A percentile compares a stretch with the other conserved stretches of the same genome.
phyloP scores from a whole-genome alignment of 306 rosid genomes.

The Oxytropis ochrocephala region DNA sequence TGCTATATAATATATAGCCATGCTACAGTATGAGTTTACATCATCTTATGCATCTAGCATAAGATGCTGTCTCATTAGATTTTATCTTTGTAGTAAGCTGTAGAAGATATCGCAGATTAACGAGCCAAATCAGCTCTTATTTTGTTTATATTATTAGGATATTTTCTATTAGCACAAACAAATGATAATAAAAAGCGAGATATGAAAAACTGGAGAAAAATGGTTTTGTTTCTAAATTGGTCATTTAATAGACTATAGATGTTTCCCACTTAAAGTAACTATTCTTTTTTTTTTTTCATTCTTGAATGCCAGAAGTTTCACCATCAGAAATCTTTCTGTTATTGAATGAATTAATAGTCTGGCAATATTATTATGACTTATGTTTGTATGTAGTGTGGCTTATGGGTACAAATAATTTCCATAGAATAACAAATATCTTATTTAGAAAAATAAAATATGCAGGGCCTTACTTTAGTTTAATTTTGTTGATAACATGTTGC shows the following conservation, averaged over 20 bases:
- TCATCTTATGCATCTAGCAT: constrained; percentile 10
- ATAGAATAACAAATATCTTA: not conserved
- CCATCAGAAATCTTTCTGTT: not conserved
- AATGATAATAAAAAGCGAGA: not conserved
- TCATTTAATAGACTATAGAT: not conserved
- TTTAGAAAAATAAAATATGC: not conserved
- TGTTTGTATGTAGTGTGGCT: not conserved
- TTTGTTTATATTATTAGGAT: too few relatives aligned
- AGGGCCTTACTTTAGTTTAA: not conserved
- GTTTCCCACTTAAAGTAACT: constrained; percentile 2
- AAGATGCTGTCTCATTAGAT: not conserved
- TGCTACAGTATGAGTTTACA: not conserved
- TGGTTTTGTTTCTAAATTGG: not conserved
- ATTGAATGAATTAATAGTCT: not conserved
- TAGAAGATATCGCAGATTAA: not conserved
- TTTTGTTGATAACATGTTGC: constrained; percentile 11
- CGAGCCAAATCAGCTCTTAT: too few relatives aligned
- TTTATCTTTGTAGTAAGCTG: not conserved
- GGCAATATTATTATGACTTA: not conserved
- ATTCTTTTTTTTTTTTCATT: not conserved
- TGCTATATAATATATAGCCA: constrained; percentile 7
- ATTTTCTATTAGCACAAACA: not conserved
- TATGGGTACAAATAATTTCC: not conserved
- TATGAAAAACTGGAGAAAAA: not conserved
- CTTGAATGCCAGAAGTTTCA: not conserved